Evolutionary conservation across 371 early-diverging fungal species (phyloP), one percentile per base, ranked within the genome.

Genomic region (Mortierella sp.): DNA sequence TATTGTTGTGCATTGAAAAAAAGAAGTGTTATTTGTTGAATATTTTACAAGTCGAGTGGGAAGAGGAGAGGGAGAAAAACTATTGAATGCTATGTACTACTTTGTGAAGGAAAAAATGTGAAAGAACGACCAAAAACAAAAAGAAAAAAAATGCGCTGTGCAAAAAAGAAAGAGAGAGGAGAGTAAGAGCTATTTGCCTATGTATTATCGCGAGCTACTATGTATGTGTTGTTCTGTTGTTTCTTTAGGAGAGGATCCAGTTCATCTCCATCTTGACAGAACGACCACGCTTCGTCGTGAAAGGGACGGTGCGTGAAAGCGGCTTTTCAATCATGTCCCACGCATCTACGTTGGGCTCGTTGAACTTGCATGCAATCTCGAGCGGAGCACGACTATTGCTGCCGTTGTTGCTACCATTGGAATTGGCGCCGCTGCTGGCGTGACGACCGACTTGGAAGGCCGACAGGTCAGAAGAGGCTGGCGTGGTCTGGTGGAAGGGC

Each of bases 251-350:
- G 10, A 85, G 78, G 34, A 85, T 81, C 85, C 85, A 85, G 42
- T 82, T 82, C 85, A 85, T 85, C 77, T 85, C 85, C 85, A 85
- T 85, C 80, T 85, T 85, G 77, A 79, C 68, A 28, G 86, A 81
- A 58, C 86, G 86, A 16, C 77, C 80, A 16, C 77, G 79, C 78
- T 81, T 79, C 2, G 78, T 80, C 26, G 76, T 77, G 75, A 81
- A 9, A 6, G 85, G 79, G 5, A 78, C 48, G 24, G 78, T 77
- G 38, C 84, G 74, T 19, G 84, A 84, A 34, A 85, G 50, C 4
- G 85, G 85, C 48, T 81, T 81, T 70, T 85, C 85, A 45, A 84
- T 84, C 84, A 84, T 79, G 34, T 84, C 84, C 84, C 84, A 84
- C 2, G 84, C 84, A 73, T 84, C 84, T 2, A 84, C 81, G 58